Evolutionary conservation across 192 early-diverging fungal species (phyloP).

Genomic region (Backusella psychrophila): DNA sequence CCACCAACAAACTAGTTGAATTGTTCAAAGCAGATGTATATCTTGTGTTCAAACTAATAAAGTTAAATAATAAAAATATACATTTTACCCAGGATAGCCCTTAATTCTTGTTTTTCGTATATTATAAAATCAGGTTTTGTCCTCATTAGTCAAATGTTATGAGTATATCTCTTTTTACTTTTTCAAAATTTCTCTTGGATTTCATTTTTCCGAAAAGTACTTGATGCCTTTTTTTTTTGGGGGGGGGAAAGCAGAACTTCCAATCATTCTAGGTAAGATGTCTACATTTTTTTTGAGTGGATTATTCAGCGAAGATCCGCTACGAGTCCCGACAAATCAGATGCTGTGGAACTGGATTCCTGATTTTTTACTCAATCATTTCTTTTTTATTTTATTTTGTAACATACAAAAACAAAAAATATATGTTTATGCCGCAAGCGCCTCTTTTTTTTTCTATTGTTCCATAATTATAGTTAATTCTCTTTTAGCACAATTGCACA

Average conservation of each 20-base stretch:
- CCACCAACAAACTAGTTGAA: neutral
- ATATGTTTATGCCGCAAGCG: neutral
- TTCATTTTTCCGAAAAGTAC: neutral
- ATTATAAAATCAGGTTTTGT: neutral
- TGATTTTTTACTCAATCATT: neutral
- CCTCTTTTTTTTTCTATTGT: neutral
- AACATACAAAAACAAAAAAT: neutral
- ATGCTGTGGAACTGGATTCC: neutral
- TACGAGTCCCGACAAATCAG: neutral
- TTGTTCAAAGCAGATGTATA: neutral
- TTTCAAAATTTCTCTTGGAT: neutral
- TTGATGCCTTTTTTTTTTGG: neutral
- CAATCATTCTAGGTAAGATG: neutral
- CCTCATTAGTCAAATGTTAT: too few species aligned
- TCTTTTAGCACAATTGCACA: neutral
- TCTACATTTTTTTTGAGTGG: neutral
- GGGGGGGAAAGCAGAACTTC: neutral
- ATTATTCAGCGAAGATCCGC: neutral
- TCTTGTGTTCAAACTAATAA: neutral
- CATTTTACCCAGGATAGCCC: neutral
- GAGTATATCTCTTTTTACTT: too few species aligned
- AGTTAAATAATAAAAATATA: neutral
- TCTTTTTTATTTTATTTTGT: neutral
- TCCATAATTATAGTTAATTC: neutral
- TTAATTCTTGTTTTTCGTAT: neutral